Base-by-base conservation (phyloP, 257 asterid genomes). In the Solanum dulcamara region DNA sequence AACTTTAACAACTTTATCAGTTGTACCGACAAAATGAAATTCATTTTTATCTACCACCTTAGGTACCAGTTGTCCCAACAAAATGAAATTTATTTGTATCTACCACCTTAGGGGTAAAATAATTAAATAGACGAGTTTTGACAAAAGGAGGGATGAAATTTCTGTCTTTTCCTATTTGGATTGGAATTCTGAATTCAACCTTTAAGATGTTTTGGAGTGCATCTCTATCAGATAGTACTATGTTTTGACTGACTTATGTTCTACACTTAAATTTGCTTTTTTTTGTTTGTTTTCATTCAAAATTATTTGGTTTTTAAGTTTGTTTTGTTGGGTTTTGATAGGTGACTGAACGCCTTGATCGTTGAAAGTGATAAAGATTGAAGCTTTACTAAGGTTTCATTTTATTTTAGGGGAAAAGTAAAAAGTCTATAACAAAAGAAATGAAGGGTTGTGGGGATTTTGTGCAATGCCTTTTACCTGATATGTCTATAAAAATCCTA, bases 381-480 rank as follows among this genome's bases (percentile, higher is more conserved):
- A 42, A 71, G 67, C 75, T 44, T 75, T 50, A 68, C 64, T n/a
- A 0, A 26, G 85, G 57, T 48, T 74, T 74, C 20, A 10, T 40
- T 74, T 40, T 24, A 10, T 40, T 74, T 40, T 24, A 13, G 37
- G 81, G 55, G 81, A 7, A 42, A 37, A 38, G 51, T 38, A 38
- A n/a, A 37, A 24, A n/a, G 55, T 74, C 40, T 72, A 37, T 40
- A 74, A 74, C 55, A 12, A 13, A 74, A 74, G 59, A 48, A 72
- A 90, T 93, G 97, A 92, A 87, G 59, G 86, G 42, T 20, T 60
- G 89, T 89, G 26, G 84, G 83, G 97, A 93, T 89, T 91, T 94
- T 68, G 46, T 93, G 12, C 89, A 90, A 53, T 90, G 91, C 88
- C 93, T 94, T 81, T 95, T 93, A 18, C 87, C 84, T 74, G 98